Percentiles rank a stretch among this genome's conserved stretches.
Conservation (phyloP, 148 eudicot species). For the Vaccinium vitisidaea region DNA sequence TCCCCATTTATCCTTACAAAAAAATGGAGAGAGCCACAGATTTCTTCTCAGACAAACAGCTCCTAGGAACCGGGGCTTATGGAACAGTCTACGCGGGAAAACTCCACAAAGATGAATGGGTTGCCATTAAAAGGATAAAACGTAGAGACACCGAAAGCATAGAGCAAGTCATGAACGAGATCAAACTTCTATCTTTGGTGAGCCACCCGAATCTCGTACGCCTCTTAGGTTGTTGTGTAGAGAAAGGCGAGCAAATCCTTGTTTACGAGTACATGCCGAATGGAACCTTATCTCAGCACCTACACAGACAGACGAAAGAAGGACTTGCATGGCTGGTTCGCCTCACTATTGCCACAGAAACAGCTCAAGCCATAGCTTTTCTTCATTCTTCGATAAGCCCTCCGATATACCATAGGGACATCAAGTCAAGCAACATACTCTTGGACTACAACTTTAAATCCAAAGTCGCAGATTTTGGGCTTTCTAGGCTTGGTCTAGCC, state of each 20-base stretch:
- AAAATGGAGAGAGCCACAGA: constrained; percentile 61
- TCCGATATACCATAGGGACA: constrained; percentile 74
- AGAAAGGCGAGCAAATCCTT: constrained; percentile 54
- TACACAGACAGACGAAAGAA: constrained; percentile 36
- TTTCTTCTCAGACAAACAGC: constrained; percentile 52
- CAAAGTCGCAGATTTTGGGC: constrained; percentile 79
- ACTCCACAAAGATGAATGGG: constrained; percentile 46
- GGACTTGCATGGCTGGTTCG: constrained; percentile 56
- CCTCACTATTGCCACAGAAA: constrained; percentile 48
- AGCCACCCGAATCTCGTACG: constrained; percentile 61
- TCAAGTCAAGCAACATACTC: constrained; percentile 73
- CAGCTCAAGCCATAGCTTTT: constrained; percentile 67
- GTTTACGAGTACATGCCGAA: constrained; percentile 70
- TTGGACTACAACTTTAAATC: constrained; percentile 52
- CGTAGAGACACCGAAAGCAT: constrained; percentile 43
- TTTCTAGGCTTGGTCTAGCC: constrained; percentile 57
- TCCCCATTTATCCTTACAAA: constrained; percentile 56
- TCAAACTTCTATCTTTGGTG: constrained; percentile 64
- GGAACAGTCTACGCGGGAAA: constrained; percentile 66
- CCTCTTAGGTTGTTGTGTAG: constrained; percentile 60
- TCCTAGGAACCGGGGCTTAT: constrained; percentile 60
- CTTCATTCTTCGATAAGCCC: constrained; percentile 60
- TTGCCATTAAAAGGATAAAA: constrained; percentile 58
- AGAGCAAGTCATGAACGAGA: constrained; percentile 61
- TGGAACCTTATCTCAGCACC: constrained; percentile 57